phyloP scores from a whole-genome alignment of 176 grass and related monocot species.

The Dendrocalamus sinicus region DNA sequence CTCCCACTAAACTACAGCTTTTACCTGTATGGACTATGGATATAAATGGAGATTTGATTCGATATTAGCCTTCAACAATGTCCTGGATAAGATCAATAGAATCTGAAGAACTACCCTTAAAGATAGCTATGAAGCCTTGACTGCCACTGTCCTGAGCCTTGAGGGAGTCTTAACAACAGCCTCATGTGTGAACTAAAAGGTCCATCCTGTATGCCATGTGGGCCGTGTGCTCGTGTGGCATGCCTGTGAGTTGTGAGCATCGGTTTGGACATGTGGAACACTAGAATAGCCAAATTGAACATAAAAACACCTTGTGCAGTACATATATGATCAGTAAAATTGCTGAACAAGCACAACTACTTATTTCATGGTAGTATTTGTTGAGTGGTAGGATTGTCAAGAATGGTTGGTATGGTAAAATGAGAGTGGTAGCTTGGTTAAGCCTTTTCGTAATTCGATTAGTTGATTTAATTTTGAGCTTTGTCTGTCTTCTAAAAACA shows the following conservation, averaged over 20 bases:
- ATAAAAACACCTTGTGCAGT: not conserved
- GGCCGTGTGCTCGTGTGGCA: not conserved
- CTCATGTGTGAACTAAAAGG: not conserved
- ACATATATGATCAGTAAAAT: slow-evolving; percentile 9
- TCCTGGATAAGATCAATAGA: slow-evolving; percentile 13
- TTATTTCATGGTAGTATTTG: not conserved
- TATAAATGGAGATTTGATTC: not conserved
- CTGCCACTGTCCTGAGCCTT: not conserved
- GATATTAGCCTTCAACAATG: not conserved
- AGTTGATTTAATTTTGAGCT: not conserved
- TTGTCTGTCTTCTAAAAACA: not conserved
- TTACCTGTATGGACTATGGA: not conserved
- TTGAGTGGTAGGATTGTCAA: not conserved
- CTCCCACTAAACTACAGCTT: not conserved
- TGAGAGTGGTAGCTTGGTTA: not conserved
- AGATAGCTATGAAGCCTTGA: slow-evolving; percentile 1
- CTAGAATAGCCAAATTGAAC: not conserved
- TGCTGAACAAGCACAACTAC: not conserved
- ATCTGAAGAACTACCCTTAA: not conserved
- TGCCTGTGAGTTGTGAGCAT: not conserved
- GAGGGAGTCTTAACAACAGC: not conserved
- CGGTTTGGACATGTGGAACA: not conserved
- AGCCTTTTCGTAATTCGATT: not conserved
- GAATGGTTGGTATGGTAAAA: not conserved
- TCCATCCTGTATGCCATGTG: not conserved